Percentiles rank a stretch among this genome's conserved stretches.
phyloP scores from a whole-genome alignment of 139 green algal species.

The Chlamydomonas sphaeroides region DNA sequence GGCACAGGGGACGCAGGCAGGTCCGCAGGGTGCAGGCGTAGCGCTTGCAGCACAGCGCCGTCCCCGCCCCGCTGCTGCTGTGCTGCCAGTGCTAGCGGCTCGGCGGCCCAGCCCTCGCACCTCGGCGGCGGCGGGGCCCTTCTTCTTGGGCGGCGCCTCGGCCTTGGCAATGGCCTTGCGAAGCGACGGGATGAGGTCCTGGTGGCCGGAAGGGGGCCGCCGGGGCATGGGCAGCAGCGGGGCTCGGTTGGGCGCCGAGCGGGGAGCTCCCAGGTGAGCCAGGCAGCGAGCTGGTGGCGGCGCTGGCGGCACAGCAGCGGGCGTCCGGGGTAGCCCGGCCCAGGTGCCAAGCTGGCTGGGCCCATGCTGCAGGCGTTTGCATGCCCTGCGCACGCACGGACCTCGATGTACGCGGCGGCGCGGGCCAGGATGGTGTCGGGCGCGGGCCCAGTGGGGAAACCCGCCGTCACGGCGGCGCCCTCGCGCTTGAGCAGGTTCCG shows the following conservation, averaged over 20 bases:
- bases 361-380: too few relatives aligned
- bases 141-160: constrained; percentile 86
- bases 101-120: constrained; percentile 4
- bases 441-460: constrained; percentile 75
- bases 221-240: too few relatives aligned
- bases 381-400: too few relatives aligned
- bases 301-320: too few relatives aligned
- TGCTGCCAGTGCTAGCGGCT: neutral
- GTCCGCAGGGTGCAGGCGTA: neutral
- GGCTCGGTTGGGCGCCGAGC: too few relatives aligned
- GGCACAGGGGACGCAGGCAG: too few relatives aligned
- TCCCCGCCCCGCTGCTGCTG: neutral
- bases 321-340: too few relatives aligned
- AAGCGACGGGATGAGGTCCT: constrained; percentile 68
- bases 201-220: too few relatives aligned
- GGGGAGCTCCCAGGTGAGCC: too few relatives aligned
- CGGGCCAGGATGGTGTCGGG: constrained; percentile 79
- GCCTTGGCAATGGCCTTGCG: constrained; percentile 84
- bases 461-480: constrained; percentile 72
- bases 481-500: constrained; percentile 68
- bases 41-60: too few relatives aligned
- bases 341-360: too few relatives aligned
- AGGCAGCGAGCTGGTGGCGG: too few relatives aligned
- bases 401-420: constrained; percentile 69
- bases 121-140: constrained; percentile 52